phyloP scores from a whole-genome alignment of 441 rosid species.

The Jatropha multifida region DNA sequence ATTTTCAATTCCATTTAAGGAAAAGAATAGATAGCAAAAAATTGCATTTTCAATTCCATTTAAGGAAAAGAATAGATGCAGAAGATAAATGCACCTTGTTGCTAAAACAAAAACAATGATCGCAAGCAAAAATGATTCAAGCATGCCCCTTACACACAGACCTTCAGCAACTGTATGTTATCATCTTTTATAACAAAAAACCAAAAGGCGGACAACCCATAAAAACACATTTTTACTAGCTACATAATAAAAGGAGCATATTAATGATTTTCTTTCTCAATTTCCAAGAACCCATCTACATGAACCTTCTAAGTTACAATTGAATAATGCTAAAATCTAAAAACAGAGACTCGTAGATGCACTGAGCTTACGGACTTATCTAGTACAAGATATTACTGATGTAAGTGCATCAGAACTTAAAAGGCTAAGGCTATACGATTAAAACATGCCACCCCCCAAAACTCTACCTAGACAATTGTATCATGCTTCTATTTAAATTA shows the following conservation, averaged over 20 bases:
- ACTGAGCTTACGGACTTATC: neutral
- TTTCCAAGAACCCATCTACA: neutral
- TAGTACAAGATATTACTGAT: neutral
- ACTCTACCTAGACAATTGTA: neutral
- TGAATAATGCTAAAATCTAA: neutral
- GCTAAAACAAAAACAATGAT: neutral
- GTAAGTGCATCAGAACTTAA: neutral
- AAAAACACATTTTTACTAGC: neutral
- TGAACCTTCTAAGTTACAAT: neutral
- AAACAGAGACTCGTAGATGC: neutral
- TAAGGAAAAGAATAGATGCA: conserved; percentile 15
- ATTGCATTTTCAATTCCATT: conserved; percentile 25
- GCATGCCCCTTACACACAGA: neutral
- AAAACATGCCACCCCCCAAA: neutral
- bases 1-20: conserved; percentile 20
- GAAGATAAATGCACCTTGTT: neutral
- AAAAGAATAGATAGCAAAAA: conserved; percentile 26
- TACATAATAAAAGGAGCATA: neutral
- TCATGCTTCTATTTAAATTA: neutral
- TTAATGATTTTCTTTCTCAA: neutral
- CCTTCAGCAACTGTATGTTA: neutral
- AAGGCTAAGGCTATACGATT: neutral
- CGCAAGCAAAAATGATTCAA: neutral
- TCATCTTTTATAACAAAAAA: neutral
- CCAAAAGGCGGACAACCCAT: neutral